These are phyloP conservation scores for Carex myosuroides DNA, from an alignment of 176 grass and related monocot species.

Conservation along the genomic window DNA sequence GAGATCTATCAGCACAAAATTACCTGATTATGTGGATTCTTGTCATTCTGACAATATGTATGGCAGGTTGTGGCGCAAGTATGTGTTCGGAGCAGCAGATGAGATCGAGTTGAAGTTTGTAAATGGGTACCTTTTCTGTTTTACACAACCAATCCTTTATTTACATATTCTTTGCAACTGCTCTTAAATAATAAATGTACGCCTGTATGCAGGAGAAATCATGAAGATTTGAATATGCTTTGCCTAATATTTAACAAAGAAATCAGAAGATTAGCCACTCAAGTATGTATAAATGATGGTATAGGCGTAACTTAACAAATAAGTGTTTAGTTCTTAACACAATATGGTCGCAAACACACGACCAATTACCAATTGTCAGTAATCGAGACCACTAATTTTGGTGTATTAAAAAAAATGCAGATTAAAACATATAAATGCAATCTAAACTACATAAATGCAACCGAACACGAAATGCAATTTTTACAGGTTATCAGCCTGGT, in stretches of 20 bases:
- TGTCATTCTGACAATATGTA: background rate
- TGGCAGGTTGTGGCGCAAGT: conserved; percentile 48
- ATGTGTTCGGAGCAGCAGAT: conserved; percentile 40
- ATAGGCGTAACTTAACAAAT: no score
- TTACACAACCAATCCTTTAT: background rate
- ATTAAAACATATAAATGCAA: no score
- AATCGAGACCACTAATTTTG: no score
- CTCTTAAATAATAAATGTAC: background rate
- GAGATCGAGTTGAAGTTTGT: conserved; percentile 68
- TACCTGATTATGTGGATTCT: background rate
- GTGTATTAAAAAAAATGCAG: no score
- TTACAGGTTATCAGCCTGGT: no score
- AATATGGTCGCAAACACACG: no score
- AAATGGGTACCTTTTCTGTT: conserved; percentile 30
- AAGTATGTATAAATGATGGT: conserved; percentile 15
- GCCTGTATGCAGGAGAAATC: conserved; percentile 38
- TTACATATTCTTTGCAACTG: background rate
- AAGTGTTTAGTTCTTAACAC: no score
- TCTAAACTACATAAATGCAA: no score
- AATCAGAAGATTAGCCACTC: conserved; percentile 56
- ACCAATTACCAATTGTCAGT: no score
- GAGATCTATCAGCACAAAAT: background rate
- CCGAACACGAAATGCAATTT: no score
- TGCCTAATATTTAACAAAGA: conserved; percentile 64
- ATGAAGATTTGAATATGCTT: conserved; percentile 50